A percentile compares a stretch with the other conserved stretches of the same genome.
phyloP scores from a whole-genome alignment of 768 basidiomycete species.

The Leucocoprinus sp. region DNA sequence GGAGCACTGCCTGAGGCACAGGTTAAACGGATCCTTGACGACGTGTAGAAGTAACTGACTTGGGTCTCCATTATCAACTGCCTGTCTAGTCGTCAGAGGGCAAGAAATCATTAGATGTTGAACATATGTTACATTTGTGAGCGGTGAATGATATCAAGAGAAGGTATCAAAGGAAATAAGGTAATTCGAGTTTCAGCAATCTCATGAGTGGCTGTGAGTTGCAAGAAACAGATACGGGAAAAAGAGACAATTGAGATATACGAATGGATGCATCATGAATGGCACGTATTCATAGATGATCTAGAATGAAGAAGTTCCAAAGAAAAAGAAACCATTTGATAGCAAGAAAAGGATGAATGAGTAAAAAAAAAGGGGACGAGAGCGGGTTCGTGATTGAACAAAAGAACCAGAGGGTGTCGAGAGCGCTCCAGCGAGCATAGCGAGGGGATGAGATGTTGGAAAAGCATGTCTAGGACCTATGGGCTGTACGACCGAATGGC shows the following conservation, averaged over 20 bases:
- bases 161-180: neutral
- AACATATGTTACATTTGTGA: constrained; percentile 11
- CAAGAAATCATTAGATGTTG: constrained; percentile 9
- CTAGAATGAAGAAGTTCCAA: constrained; percentile 13
- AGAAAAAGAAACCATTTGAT: constrained; percentile 6
- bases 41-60: constrained; percentile 24
- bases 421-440: neutral
- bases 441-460: neutral
- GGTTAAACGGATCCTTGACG: constrained; percentile 38
- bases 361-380: neutral
- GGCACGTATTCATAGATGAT: constrained; percentile 7
- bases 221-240: neutral
- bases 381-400: constrained; percentile 1
- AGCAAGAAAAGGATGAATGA: constrained; percentile 12
- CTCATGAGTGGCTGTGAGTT: neutral
- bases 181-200: constrained; percentile 9
- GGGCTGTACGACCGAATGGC: neutral
- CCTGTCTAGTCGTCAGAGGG: too few relatives aligned
- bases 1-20: constrained; percentile 44
- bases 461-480: constrained; percentile 8
- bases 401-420: constrained; percentile 5
- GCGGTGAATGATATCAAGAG: neutral
- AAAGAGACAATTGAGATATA: constrained; percentile 1
- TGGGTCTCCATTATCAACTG: too few relatives aligned
- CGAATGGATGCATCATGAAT: constrained; percentile 6